Base-by-base conservation (phyloP, 208 protist species). In the Crithidia thermophila region DNA sequence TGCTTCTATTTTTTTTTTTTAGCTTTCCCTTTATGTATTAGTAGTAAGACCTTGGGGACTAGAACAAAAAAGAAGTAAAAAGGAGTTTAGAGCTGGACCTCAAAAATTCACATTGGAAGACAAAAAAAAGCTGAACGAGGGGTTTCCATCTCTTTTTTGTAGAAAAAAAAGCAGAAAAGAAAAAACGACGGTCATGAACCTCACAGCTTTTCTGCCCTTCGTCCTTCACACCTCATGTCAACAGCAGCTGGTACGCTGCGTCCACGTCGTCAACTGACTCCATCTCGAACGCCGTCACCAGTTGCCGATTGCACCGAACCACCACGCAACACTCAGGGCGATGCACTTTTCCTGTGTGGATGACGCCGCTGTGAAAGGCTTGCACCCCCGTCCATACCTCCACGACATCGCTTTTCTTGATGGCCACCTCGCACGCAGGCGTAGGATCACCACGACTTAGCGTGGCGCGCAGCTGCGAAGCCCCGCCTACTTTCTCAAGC, bases 261-360 rank as follows among this genome's bases (percentile, higher is more conserved):
- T 47, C 55, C 43, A 86, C 66, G 7, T 82, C 79, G 53, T 70
- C 73, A 16, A 45, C 57, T 20, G 79, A 78, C 58, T 91, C 72
- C 75, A 88, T 75, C 65, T 91, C 85, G 21, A 87, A 69, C 13
- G 82, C 78, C 13, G 73, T 68, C 37, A 91, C 80, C 30, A 86
- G 52, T 33, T 79, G 50, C 2, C 68, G 46, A 27, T 81, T 76
- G 75, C 77, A 77, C 42, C 72, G 57, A 10, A 91, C 37, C 40
- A 88, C 80, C 30, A 91, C 34, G 39, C 85, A 91, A 23, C 80
- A 84, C 61, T 77, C 74, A 7, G 70, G 37, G 18, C 40, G 42
- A 33, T 71, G 80, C n/a, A 88, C 85, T 40, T 75, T 76, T 34
- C 53, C 23, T 4, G 55, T 71, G 42, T 91, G 85, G 56, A 91